Base-by-base conservation (phyloP, 208 protist genomes). In the Phytomonas serpens region DNA sequence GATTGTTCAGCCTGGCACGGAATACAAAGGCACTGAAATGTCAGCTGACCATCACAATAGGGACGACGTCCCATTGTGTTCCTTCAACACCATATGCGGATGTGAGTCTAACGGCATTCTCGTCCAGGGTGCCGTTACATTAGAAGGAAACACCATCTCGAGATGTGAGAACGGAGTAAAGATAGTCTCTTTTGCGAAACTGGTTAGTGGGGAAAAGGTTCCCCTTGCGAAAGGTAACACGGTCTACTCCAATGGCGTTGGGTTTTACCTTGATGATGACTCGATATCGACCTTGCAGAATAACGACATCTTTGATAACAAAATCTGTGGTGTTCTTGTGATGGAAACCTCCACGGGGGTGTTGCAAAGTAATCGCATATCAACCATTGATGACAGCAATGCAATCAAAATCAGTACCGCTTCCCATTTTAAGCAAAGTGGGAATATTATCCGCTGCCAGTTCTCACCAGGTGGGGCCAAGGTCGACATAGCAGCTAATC, bases 221-320 rank as follows among this genome's bases (percentile, higher is more conserved):
- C 83, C 81, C 3, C 23, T 74, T 14, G 37, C 87, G 11, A 81
- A 81, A 67, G 70, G 69, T 65, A 90, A 88, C 80, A 74, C 42
- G n/a, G 73, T 93, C 37, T 92, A 83, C 70, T 84, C 92, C 82
- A 89, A 87, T 75, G 71, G 57, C 3, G 71, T 83, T 38, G 88
- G 90, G 19, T 33, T 93, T 29, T 13, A 74, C 62, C 33, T 91
- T 16, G 78, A 81, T n/a, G 77, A 91, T 31, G 75, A 84, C 40
- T 84, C 79, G 32, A 71, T 69, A 31, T 73, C 73, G 7, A 65
- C 16, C 13, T 78, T 89, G 65, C 63, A 74, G 61, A 81, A 88
- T 37, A 92, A 92, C 80, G 87, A 96, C 65, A 77, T 96, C 38
- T 96, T 96, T 62, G 91, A 96, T 73, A 96, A 96, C 61, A 74